These are phyloP conservation scores for Neofusicoccum laricinum DNA, from an alignment of 2,329 filamentous ascomycete genomes.

Conservation along the genomic window DNA sequence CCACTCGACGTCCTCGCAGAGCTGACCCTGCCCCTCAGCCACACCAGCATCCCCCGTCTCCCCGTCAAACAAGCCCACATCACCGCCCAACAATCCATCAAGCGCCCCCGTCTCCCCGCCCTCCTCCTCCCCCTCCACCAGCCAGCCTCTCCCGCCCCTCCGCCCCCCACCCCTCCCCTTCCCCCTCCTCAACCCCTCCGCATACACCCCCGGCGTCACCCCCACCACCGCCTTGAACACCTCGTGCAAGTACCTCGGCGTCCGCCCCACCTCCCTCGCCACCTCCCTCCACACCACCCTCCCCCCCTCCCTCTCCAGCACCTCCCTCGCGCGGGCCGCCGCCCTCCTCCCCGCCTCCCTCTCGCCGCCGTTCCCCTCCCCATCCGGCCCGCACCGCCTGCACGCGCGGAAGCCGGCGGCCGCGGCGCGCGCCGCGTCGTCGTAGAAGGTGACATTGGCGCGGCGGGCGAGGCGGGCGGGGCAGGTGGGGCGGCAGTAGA, in stretches of 20 bases:
- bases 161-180: background rate
- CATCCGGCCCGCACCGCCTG: slow-evolving; percentile 56
- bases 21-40: background rate
- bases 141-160: background rate
- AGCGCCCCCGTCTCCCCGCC: background rate
- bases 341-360: slow-evolving; percentile 23
- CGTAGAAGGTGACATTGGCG: slow-evolving; percentile 57
- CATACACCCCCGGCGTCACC: slow-evolving; percentile 49
- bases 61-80: background rate
- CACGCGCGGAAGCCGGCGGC: slow-evolving; percentile 54
- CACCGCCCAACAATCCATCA: background rate
- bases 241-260: slow-evolving; percentile 58
- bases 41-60: background rate
- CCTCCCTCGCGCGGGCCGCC: slow-evolving; percentile 31
- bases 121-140: background rate
- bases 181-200: slow-evolving; percentile 1
- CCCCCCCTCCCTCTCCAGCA: slow-evolving; percentile 23
- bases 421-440: slow-evolving; percentile 46
- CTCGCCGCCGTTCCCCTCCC: slow-evolving; percentile 40
- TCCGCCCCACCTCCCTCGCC: slow-evolving; percentile 51
- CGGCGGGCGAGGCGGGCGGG: slow-evolving; percentile 57
- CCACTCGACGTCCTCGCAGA: background rate
- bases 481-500: slow-evolving; percentile 62
- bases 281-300: slow-evolving; percentile 44
- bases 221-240: slow-evolving; percentile 57